Evolutionary conservation across 352 stramenopile genomes (phyloP), one percentile per base, ranked within the genome.

Genomic region (Pythium biforme): DNA sequence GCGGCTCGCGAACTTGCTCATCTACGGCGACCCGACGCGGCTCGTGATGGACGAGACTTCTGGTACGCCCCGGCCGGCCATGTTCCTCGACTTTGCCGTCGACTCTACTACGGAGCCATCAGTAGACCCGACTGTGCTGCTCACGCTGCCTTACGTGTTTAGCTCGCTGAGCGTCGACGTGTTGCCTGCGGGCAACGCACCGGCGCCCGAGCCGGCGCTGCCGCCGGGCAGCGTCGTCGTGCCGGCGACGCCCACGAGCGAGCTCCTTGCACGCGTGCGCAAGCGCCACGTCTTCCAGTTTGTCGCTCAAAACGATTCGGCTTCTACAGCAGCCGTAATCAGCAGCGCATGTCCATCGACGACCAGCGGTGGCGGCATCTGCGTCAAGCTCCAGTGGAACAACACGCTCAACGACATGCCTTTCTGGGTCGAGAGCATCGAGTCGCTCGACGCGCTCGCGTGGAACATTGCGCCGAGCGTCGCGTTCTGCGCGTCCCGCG

Each of bases 341-440:
- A 37, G 25, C n/a, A 10, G 15, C 19, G 33, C 31, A 1, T 53
- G 25, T 26, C 60, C 26, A 25, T 40, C 34, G 14, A 47, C 61
- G 6, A 23, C 11, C 10, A 12, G 34, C 2, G 49, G 11, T 22
- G 63, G 64, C 19, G 64, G 64, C 2, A 75, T 76, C 52, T 81
- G 74, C 57, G 76, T 78, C 10, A 72, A 68, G 37, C 67, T 88
- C 11, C 76, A 73, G 50, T 85, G 74, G 75, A 59, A 56, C 10
- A 87, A 85, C 66, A 56, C 62, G 8, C 27, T 83, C 20, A 31
- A 33, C 10, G 62, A 47, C 11, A 66, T 68, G 26, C 60, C 67
- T 1, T 86, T 88, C 45, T 86, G 76, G 76, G 40, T 88, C 41
- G 75, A 86, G 55, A 77, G 74, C 52, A 67, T 83, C 29, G 74